Base-by-base conservation (phyloP, 2,329 filamentous ascomycete species). In the Kalaharituber pfeilii region DNA sequence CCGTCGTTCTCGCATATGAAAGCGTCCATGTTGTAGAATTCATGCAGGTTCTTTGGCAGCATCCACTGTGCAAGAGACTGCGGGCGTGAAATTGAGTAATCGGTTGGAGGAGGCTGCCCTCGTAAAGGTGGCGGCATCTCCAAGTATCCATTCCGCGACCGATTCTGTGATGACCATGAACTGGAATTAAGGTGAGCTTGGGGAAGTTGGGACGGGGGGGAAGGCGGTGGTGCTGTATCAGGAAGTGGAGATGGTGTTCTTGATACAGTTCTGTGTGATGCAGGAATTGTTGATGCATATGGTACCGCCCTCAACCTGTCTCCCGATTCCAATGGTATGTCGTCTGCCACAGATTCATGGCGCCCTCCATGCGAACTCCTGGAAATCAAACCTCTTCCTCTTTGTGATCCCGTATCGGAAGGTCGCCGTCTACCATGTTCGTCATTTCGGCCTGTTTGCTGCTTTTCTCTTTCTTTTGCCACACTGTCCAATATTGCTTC, bases 1-100 rank as follows among this genome's bases (percentile, higher is more conserved):
- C 91, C 91, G 62, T 91, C 84, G 11, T 74, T 72, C 63, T 93
- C 82, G 68, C 86, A 95, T 1, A 86, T 75, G 66, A 93, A 96
- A 1, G 85, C 77, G 61, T 94, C 81, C 65, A 82, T 85, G 59
- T 76, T 81, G 65, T 91, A 93, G 65, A 93, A 94, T 3, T 72
- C 69, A 62, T 88, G 82, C 51, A 88, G 71, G 0, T 82, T 81
- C 9, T 79, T 77, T 51, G 77, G 78, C 59, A 84, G 77, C n/a
- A 75, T 73, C 54, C 73, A 68, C 28, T 66, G 63, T 22, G 29
- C 7, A 49, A 61, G 53, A 64, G 62, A 27, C 9, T 52, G 53
- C 7, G 47, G 42, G 24, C 28, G 45, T 56, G 11, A 45, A 42
- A 39, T 49, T 53, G 51, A 59, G 58, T 26, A 55, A 42, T 50